A percentile compares a stretch with the other conserved stretches of the same genome.
Evolutionary conservation across 2,329 filamentous ascomycete genomes (phyloP).

Genomic region (Aspergillus hortae): DNA sequence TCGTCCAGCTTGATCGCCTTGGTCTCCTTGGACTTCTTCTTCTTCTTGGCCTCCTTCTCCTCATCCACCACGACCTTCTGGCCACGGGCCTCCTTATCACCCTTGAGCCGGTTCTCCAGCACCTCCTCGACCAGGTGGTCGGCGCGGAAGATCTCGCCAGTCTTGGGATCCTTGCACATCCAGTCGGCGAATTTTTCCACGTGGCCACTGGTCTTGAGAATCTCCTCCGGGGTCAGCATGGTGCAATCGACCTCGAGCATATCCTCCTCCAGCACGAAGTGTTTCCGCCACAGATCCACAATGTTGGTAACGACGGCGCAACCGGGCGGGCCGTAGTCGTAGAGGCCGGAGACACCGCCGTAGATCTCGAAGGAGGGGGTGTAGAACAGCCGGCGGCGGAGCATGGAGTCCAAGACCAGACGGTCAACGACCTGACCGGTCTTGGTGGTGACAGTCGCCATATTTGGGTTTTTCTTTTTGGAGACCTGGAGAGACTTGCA

Average conservation of each 20-base stretch:
- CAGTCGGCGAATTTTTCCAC: slow-evolving; percentile 98
- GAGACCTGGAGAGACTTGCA: slow-evolving; percentile 24
- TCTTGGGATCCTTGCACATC: slow-evolving; percentile 99
- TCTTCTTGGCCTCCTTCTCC: slow-evolving; percentile 82
- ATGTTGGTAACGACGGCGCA: slow-evolving; percentile 84
- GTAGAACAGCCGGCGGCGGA: slow-evolving; percentile 88
- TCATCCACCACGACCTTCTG: slow-evolving; percentile 64
- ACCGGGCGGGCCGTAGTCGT: slow-evolving; percentile 89
- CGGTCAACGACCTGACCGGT: slow-evolving; percentile 89
- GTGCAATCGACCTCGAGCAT: slow-evolving; percentile 96
- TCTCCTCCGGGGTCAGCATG: slow-evolving; percentile 86
- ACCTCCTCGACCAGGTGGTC: slow-evolving; percentile 97
- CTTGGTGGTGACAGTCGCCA: slow-evolving; percentile 69
- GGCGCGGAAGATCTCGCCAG: slow-evolving; percentile 90
- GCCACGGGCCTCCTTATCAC: slow-evolving; percentile 88
- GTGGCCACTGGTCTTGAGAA: slow-evolving; percentile 93
- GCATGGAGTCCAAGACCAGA: slow-evolving; percentile 73
- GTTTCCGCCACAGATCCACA: slow-evolving; percentile 84
- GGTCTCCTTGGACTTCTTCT: slow-evolving; percentile 74
- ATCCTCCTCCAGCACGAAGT: slow-evolving; percentile 89
- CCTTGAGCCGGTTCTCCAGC: slow-evolving; percentile 80
- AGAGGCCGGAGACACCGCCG: slow-evolving; percentile 81
- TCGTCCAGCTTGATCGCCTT: slow-evolving; percentile 85
- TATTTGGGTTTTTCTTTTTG: slow-evolving; percentile 39
- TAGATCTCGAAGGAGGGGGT: slow-evolving; percentile 96